These are phyloP conservation scores for Apiotrichum porosum DNA, from an alignment of 1,284 basidiomycete genomes.

Conservation along the genomic window DNA sequence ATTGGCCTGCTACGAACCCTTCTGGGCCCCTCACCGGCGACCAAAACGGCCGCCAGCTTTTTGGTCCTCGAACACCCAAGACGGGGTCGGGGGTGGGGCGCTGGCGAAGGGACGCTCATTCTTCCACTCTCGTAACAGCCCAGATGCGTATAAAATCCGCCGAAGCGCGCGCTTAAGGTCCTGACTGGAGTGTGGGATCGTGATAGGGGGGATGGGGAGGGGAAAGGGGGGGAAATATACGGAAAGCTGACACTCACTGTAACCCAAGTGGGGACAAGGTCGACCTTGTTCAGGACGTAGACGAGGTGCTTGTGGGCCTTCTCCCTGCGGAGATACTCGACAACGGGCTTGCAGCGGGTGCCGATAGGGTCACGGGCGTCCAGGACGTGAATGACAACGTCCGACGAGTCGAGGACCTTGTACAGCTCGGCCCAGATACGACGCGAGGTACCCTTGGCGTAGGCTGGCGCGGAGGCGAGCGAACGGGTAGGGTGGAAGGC, in stretches of 20 bases:
- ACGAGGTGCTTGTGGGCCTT: slow-evolving; percentile 97
- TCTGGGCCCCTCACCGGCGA: slow-evolving; percentile 43
- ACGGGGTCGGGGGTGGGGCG: slow-evolving; percentile 48
- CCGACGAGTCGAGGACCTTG: slow-evolving; percentile 98
- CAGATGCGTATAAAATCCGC: slow-evolving; percentile 36
- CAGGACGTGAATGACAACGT: slow-evolving; percentile 90
- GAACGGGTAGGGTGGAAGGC: slow-evolving; percentile 35
- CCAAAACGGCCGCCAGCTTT: slow-evolving; percentile 43
- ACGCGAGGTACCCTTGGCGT: slow-evolving; percentile 84
- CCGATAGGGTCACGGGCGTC: slow-evolving; percentile 95
- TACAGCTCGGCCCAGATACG: slow-evolving; percentile 98
- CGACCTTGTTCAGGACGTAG: slow-evolving; percentile 96
- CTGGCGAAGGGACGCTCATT: slow-evolving; percentile 50
- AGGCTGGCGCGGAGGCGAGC: slow-evolving; percentile 68
- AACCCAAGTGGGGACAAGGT: slow-evolving; percentile 97
- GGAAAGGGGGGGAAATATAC: background rate
- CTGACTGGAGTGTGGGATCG: slow-evolving; percentile 54
- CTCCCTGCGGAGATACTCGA: slow-evolving; percentile 91
- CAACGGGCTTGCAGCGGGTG: slow-evolving; percentile 92
- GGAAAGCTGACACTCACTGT: slow-evolving; percentile 63
- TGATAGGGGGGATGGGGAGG: slow-evolving; percentile 2
- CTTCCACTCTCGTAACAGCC: slow-evolving; percentile 62
- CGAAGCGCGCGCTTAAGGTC: slow-evolving; percentile 43
- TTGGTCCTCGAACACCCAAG: slow-evolving; percentile 32
- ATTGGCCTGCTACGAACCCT: slow-evolving; percentile 41